Base-by-base conservation (phyloP, 257 asterid genomes). In the Solanum commersonii region DNA sequence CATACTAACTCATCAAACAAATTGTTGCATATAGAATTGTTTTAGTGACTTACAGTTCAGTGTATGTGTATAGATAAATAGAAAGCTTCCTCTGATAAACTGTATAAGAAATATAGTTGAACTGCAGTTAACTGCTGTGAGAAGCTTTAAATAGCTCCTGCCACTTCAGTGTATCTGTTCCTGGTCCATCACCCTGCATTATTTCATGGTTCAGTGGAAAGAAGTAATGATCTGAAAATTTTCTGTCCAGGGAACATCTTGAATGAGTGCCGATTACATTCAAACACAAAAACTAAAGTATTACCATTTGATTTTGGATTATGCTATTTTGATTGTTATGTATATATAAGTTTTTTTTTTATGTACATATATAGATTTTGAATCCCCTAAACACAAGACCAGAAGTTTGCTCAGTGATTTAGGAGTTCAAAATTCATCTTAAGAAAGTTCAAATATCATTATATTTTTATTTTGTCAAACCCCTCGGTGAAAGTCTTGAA, bases 121-220 rank as follows among this genome's bases (percentile, higher is more conserved):
- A 44, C 60, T 35, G 73, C 56, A 25, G 10, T 87, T 44, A 89
- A 31, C 82, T 74, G 27, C 88, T 88, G 14, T 89, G 87, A 22
- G 98, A 95, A 82, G 94, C 90, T 91, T 87, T 93, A 89, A 95
- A 96, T 89, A 96, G 89, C 76, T 93, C 93, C 84, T 88, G 77
- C 99, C 98, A 96, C 92, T 94, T 93, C 70, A 88, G 84, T 46
- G 89, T 89, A 91, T 95, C 98, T 65, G 88, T 95, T 92, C 98
- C 98, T 0, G 99, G 99, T 84, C 99, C 99, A 71, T 96, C 98
- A n/a, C 98, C 99, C 98, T 95, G 93, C 94, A 89, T 78, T 63
- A 27, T 60, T 68, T 84, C 22, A 70, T 46, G 71, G 71, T 15
- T 33, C 25, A 74, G 16, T 2, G 9, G 42, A 60, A n/a, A 22